Conservation (phyloP, 192 early-diverging fungal genomes). For the Coemansia umbellata region DNA sequence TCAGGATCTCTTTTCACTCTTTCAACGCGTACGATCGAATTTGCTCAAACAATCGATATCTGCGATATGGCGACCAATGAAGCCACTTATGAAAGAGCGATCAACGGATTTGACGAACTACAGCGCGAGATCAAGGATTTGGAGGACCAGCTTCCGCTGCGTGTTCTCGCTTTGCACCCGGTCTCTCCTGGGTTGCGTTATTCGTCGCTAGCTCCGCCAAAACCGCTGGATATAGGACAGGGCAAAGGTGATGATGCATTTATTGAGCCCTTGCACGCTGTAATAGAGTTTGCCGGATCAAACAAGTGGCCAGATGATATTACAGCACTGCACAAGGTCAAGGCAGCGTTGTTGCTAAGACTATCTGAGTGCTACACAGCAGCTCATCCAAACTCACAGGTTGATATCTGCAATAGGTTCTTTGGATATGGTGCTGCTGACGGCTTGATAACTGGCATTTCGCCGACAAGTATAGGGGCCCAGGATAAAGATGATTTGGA, state of each 20-base stretch:
- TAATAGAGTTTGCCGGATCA: slow-evolving; percentile 81
- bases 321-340: slow-evolving; percentile 82
- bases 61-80: slow-evolving; percentile 3
- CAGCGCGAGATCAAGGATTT: slow-evolving; percentile 22
- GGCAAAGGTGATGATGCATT: slow-evolving; percentile 52
- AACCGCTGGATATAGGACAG: slow-evolving; percentile 26
- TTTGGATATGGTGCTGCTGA: slow-evolving; percentile 52
- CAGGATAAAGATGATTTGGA: slow-evolving; percentile 15
- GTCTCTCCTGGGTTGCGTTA: slow-evolving; percentile 55
- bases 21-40: slow-evolving; percentile 6
- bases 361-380: slow-evolving; percentile 59
- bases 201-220: slow-evolving; percentile 53
- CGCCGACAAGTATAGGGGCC: not conserved
- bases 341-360: slow-evolving; percentile 79
- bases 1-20: slow-evolving; percentile 12
- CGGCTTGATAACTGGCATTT: slow-evolving; percentile 43
- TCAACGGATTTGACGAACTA: slow-evolving; percentile 24
- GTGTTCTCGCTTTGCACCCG: slow-evolving; percentile 31
- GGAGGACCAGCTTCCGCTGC: slow-evolving; percentile 45
- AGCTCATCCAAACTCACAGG: slow-evolving; percentile 34
- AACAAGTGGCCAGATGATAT: slow-evolving; percentile 89
- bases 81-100: slow-evolving; percentile 29
- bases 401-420: slow-evolving; percentile 46
- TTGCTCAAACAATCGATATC: slow-evolving; percentile 22
- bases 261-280: slow-evolving; percentile 69